Conservation (phyloP, 1,139 yeast species). For the Candida anutae region DNA sequence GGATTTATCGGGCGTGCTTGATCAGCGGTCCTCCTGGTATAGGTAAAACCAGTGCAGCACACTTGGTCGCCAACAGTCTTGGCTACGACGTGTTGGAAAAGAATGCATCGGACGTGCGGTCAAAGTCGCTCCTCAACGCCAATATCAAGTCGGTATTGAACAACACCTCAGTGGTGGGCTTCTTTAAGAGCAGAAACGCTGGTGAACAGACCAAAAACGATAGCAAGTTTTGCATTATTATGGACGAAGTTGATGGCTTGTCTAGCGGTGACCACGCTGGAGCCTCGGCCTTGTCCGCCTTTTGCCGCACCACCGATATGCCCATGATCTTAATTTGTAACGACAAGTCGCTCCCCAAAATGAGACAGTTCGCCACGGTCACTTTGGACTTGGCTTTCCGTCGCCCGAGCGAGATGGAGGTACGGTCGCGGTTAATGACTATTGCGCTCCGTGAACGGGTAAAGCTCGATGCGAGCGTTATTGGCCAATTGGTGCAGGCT, state of each 20-base stretch:
- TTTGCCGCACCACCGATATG: slow-evolving; percentile 76
- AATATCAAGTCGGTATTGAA: slow-evolving; percentile 65
- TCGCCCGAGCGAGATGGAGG: slow-evolving; percentile 78
- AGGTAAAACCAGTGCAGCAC: slow-evolving; percentile 79
- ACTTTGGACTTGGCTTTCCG: slow-evolving; percentile 78
- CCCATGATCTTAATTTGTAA: slow-evolving; percentile 93
- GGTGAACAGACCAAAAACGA: slow-evolving; percentile 27
- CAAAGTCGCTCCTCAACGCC: slow-evolving; percentile 64
- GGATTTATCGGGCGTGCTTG: slow-evolving; percentile 70
- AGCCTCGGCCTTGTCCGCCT: slow-evolving; percentile 87
- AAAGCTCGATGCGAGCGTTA: slow-evolving; percentile 69
- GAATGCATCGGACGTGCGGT: slow-evolving; percentile 85
- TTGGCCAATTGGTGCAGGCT: slow-evolving; percentile 78
- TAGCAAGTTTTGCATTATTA: slow-evolving; percentile 62
- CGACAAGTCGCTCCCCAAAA: slow-evolving; percentile 85
- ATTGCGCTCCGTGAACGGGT: slow-evolving; percentile 82
- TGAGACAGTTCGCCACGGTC: slow-evolving; percentile 92
- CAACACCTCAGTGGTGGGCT: slow-evolving; percentile 82
- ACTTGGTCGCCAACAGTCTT: slow-evolving; percentile 55
- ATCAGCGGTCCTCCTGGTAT: slow-evolving; percentile 85
- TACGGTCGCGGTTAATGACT: slow-evolving; percentile 79
- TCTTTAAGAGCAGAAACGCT: slow-evolving; percentile 40
- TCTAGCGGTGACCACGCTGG: slow-evolving; percentile 99
- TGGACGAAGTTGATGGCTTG: slow-evolving; percentile 99
- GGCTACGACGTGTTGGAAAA: slow-evolving; percentile 71